Conservation (phyloP, 306 rosid species). For the Cajanus cajan region DNA sequence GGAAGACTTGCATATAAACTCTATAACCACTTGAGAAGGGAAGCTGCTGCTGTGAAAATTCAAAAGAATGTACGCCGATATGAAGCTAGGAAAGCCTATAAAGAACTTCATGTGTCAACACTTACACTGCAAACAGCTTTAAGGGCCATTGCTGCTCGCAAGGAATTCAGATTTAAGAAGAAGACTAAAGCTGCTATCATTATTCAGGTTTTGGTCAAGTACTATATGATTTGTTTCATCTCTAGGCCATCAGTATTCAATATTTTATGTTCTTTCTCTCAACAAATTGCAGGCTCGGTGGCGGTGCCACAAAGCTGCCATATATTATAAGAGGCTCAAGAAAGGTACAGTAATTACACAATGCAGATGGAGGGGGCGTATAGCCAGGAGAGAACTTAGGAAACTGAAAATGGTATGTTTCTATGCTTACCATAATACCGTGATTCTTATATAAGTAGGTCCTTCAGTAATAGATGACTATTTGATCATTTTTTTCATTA, state of each 20-base stretch:
- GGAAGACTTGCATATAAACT: constrained; percentile 83
- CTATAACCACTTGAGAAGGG: constrained; percentile 61
- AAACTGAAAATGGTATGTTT: constrained; percentile 84
- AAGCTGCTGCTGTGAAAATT: constrained; percentile 84
- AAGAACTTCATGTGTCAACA: constrained; percentile 54
- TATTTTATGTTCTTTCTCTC: constrained; percentile 22
- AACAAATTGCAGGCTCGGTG: constrained; percentile 73
- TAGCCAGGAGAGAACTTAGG: constrained; percentile 78
- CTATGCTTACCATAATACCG: not conserved
- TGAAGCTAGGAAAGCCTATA: constrained; percentile 66
- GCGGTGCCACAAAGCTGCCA: constrained; percentile 74
- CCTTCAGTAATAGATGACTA: constrained; percentile 4
- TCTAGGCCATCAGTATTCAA: not conserved
- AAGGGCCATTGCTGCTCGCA: constrained; percentile 83
- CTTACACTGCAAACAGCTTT: constrained; percentile 77
- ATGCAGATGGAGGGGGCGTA: constrained; percentile 82
- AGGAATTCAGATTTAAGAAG: constrained; percentile 68
- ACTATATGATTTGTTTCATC: constrained; percentile 28
- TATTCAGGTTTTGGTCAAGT: constrained; percentile 60
- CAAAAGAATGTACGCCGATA: constrained; percentile 69
- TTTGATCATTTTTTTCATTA: constrained; percentile 11
- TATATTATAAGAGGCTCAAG: constrained; percentile 76
- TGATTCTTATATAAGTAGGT: constrained; percentile 18
- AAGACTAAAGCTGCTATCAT: constrained; percentile 72
- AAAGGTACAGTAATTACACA: constrained; percentile 72